phyloP scores from a whole-genome alignment of 2,329 filamentous ascomycete genomes.

The Fusarium sp. region DNA sequence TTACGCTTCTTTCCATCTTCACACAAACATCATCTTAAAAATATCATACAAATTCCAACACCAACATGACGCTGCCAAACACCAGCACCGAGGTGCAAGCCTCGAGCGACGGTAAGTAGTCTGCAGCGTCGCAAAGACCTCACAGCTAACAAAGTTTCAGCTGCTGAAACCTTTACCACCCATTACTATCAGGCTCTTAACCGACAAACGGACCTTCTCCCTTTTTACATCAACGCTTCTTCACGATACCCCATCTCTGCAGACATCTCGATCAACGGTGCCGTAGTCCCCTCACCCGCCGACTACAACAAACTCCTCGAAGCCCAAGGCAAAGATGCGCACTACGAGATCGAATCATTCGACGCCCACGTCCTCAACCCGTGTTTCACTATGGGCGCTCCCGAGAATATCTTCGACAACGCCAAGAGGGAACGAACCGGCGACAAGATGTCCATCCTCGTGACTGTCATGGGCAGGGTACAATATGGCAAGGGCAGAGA shows the following conservation, averaged over 20 bases:
- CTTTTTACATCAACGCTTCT: slow-evolving; percentile 78
- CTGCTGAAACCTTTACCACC: slow-evolving; percentile 78
- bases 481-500: slow-evolving; percentile 74
- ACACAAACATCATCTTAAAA: accelerated
- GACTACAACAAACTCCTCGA: slow-evolving; percentile 78
- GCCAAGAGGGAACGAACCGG: slow-evolving; percentile 63
- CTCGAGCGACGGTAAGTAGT: slow-evolving; percentile 61
- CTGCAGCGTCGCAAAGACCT: neutral
- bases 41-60: neutral
- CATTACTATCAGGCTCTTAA: slow-evolving; percentile 82
- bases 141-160: slow-evolving; percentile 57
- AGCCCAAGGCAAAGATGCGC: slow-evolving; percentile 68
- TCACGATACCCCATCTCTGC: slow-evolving; percentile 67
- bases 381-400: slow-evolving; percentile 70
- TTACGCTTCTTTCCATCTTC: no score
- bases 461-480: slow-evolving; percentile 81
- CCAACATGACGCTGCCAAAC: slow-evolving; percentile 54
- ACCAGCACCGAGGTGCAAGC: slow-evolving; percentile 60
- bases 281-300: slow-evolving; percentile 69
- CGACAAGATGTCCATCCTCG: slow-evolving; percentile 75
- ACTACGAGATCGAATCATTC: slow-evolving; percentile 80
- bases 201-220: slow-evolving; percentile 69
- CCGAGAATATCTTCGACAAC: slow-evolving; percentile 58
- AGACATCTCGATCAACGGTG: slow-evolving; percentile 85
- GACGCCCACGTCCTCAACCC: slow-evolving; percentile 85